phyloP scores from a whole-genome alignment of 331 rosid species.

The Malus hybrid region DNA sequence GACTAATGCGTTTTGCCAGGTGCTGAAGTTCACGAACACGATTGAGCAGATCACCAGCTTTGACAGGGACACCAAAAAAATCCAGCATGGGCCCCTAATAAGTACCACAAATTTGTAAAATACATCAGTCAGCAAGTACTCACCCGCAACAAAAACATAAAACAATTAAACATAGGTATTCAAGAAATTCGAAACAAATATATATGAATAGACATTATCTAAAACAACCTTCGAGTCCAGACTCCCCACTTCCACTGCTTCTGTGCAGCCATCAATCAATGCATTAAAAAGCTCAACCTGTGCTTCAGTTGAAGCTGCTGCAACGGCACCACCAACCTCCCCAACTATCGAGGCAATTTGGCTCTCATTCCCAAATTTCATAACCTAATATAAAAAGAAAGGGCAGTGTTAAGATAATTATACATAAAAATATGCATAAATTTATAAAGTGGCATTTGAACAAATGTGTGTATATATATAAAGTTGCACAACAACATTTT shows the following conservation, averaged over 20 bases:
- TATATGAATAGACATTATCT: background rate
- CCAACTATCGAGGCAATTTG: conserved; percentile 67
- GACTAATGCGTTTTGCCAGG: conserved; percentile 82
- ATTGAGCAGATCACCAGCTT: conserved; percentile 74
- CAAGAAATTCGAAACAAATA: background rate
- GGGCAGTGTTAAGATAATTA: background rate
- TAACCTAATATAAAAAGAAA: conserved; percentile 41
- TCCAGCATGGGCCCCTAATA: conserved; percentile 88
- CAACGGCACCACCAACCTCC: conserved; percentile 86
- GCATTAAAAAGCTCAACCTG: conserved; percentile 80
- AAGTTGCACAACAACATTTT: too few relatives aligned
- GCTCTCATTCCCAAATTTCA: conserved; percentile 91
- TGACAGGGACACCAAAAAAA: conserved; percentile 91
- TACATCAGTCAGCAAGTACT: conserved; percentile 2
- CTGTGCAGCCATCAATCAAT: conserved; percentile 82
- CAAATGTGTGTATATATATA: too few relatives aligned
- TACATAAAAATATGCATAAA: background rate
- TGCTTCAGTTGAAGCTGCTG: conserved; percentile 51
- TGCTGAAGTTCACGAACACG: conserved; percentile 94
- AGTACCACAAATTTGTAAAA: conserved; percentile 4
- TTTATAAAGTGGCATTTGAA: background rate
- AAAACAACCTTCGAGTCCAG: conserved; percentile 74
- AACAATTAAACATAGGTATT: background rate
- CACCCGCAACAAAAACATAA: background rate
- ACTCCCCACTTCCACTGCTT: conserved; percentile 69